A percentile compares a stretch with the other conserved stretches of the same genome.
These are phyloP conservation scores for Ogataea nitratoaversa DNA, from an alignment of 805 yeast genomes.

Conservation along the genomic window DNA sequence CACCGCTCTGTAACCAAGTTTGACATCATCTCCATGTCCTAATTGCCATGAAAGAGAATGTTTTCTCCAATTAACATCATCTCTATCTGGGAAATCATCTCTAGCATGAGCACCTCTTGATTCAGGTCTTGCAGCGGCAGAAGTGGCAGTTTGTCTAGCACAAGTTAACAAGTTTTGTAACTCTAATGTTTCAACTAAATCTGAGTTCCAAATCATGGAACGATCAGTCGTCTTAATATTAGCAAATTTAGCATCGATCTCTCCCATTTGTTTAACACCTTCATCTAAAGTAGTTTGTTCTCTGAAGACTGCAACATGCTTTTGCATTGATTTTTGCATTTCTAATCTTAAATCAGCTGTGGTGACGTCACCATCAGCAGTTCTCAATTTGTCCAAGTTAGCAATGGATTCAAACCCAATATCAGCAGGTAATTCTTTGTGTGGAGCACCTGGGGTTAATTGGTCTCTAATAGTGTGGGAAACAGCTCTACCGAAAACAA, in stretches of 20 bases:
- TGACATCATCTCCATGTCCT: slow-evolving; percentile 63
- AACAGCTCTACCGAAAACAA: slow-evolving; percentile 98
- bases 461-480: slow-evolving; percentile 85
- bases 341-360: slow-evolving; percentile 87
- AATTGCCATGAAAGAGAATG: slow-evolving; percentile 93
- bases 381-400: slow-evolving; percentile 84
- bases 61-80: slow-evolving; percentile 96
- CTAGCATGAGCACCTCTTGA: slow-evolving; percentile 99
- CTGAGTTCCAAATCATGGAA: slow-evolving; percentile 99
- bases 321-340: slow-evolving; percentile 97
- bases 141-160: slow-evolving; percentile 91
- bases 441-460: slow-evolving; percentile 85
- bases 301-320: slow-evolving; percentile 95
- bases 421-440: slow-evolving; percentile 76
- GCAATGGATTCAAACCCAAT: slow-evolving; percentile 87
- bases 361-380: slow-evolving; percentile 71
- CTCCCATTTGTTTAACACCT: slow-evolving; percentile 77
- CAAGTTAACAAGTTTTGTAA: slow-evolving; percentile 94
- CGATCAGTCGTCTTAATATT: slow-evolving; percentile 88
- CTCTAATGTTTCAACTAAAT: slow-evolving; percentile 92
- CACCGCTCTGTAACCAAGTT: slow-evolving; percentile 82
- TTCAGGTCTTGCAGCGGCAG: slow-evolving; percentile 94
- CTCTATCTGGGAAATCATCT: slow-evolving; percentile 95
- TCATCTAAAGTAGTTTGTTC: slow-evolving; percentile 85
- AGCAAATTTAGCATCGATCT: slow-evolving; percentile 67